phyloP scores from a whole-genome alignment of 148 eudicot species.

The Silene conica region DNA sequence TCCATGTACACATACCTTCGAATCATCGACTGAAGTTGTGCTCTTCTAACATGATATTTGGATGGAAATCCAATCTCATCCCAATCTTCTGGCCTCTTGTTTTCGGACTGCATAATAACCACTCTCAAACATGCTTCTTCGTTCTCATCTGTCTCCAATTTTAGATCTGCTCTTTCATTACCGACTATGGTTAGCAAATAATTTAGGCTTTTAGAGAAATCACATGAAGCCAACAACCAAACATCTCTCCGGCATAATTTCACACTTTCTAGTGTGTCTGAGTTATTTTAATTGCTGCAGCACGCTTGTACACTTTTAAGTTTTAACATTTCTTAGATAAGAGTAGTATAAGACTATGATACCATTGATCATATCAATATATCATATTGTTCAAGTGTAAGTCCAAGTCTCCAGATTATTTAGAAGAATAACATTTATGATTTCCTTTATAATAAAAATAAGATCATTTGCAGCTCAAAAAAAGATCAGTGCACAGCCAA shows the following conservation, averaged over 20 bases:
- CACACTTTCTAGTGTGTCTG: neutral
- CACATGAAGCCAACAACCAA: neutral
- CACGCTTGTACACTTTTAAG: neutral
- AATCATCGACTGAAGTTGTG: conserved; percentile 70
- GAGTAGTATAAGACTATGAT: neutral
- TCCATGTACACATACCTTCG: conserved; percentile 46
- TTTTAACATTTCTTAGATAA: neutral
- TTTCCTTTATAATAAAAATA: neutral
- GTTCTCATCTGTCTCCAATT: conserved; percentile 41
- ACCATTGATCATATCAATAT: neutral
- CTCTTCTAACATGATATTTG: conserved; percentile 59
- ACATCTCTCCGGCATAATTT: neutral
- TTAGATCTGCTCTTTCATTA: conserved; percentile 65
- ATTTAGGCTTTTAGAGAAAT: neutral
- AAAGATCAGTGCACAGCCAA: neutral
- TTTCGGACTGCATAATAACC: conserved; percentile 48
- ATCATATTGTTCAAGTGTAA: neutral
- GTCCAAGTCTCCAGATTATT: neutral
- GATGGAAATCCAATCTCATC: conserved; percentile 66
- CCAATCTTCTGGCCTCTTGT: conserved; percentile 76
- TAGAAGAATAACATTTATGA: neutral
- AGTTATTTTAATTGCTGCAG: neutral
- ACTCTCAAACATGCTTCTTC: conserved; percentile 60
- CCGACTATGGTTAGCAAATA: neutral
- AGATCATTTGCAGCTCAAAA: neutral